Base-by-base conservation (phyloP, 2,329 filamentous ascomycete genomes). In the Seiridium unicorne region DNA sequence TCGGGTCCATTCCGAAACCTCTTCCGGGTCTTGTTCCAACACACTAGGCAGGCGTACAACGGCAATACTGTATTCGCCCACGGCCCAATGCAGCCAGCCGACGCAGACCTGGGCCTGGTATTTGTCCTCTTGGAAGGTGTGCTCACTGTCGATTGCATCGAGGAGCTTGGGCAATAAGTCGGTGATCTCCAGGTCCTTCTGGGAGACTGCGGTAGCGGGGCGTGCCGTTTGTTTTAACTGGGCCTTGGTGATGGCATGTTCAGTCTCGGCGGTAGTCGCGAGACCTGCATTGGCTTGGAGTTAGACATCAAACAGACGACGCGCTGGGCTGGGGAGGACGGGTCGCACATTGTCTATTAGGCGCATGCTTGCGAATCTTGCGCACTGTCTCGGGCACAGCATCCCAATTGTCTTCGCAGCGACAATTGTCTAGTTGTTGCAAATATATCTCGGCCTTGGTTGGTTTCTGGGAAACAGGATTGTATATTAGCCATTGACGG, bases 321-420 rank as follows among this genome's bases (percentile, higher is more conserved):
- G 18, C 18, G 18, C 18, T 26, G 18, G 18, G 18, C 18, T 26
- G 51, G 59, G 56, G 48, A 51, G 61, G 55, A 62, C 5, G 10
- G 60, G 64, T 72, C 86, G 69, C 89, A 97, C 94, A 97, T 76
- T 86, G 85, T 74, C 91, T 86, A 62, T 91, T 86, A 46, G 93
- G 89, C 68, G 93, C 91, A 83, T 99, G 94, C 76, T 99, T 98
- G 71, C 90, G 90, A 70, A 98, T 85, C 77, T 99, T 99, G 73
- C 94, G 88, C 69, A 95, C 89, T 64, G 96, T 84, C 78, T 98
- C 94, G 34, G 92, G 91, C 36, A 98, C 84, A 36, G 91, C 87
- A 66, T 87, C 82, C 95, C 95, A 99, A 74, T 88, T 89, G 57
- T 90, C 93, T 70, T 94, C 88, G 76, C 92, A 96, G 70, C 95